Conservation (phyloP, 805 yeast species). For the Yarrowia phangngaensis region DNA sequence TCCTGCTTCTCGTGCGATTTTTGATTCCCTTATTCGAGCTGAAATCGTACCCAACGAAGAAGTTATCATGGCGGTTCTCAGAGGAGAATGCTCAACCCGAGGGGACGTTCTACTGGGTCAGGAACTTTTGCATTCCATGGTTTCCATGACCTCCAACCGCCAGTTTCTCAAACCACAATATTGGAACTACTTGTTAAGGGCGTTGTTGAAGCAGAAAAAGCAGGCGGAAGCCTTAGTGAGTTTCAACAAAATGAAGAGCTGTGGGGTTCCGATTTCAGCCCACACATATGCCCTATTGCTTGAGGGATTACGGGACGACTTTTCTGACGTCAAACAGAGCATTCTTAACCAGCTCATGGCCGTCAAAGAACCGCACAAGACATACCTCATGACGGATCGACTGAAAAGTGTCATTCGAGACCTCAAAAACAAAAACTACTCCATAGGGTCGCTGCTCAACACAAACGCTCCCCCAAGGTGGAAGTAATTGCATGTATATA, state of each 20-base stretch:
- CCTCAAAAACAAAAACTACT: neutral
- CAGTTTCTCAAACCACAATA: neutral
- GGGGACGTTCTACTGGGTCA: constrained; percentile 19
- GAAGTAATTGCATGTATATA: neutral
- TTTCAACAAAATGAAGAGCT: neutral
- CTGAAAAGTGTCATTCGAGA: neutral
- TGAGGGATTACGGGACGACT: neutral
- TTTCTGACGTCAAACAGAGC: neutral
- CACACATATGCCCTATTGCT: constrained; percentile 1
- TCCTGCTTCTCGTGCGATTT: constrained; percentile 1
- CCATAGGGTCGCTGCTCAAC: neutral
- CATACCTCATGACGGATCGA: neutral
- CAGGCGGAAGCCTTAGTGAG: constrained; percentile 2
- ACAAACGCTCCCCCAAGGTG: constrained; percentile 8
- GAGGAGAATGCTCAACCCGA: constrained; percentile 4
- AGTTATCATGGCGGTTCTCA: constrained; percentile 4
- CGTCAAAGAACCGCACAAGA: constrained; percentile 1
- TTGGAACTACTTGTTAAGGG: constrained; percentile 21
- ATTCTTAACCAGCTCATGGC: neutral
- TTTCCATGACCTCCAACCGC: neutral
- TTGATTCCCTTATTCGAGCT: constrained; percentile 3
- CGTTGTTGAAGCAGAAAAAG: constrained; percentile 7
- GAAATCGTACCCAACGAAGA: constrained; percentile 8
- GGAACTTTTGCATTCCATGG: constrained; percentile 20
- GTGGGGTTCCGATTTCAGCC: neutral